Percentiles rank a stretch among this genome's conserved stretches.
phyloP scores from a whole-genome alignment of 495 filamentous ascomycete genomes.

The Annulohypoxylon bovei region DNA sequence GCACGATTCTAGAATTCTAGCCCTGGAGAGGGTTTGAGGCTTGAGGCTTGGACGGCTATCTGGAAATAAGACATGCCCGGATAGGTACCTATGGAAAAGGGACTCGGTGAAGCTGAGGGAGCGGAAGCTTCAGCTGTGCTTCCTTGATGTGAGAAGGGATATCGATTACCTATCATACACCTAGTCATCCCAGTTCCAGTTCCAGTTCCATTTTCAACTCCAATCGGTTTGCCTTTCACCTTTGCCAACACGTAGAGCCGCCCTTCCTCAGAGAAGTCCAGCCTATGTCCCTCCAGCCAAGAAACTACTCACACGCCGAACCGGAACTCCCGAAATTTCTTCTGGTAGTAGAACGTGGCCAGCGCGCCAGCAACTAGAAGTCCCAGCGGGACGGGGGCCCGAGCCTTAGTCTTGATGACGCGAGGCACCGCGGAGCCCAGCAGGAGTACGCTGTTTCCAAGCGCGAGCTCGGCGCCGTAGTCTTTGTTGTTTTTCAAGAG shows the following conservation, averaged over 20 bases:
- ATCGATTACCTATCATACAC: conserved; percentile 24
- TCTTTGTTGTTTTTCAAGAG: conserved; percentile 41
- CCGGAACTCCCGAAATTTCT: conserved; percentile 39
- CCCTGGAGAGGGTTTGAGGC: not conserved
- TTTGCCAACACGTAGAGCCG: not conserved
- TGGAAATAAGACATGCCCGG: not conserved
- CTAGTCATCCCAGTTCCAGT: not conserved
- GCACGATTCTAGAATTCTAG: not conserved
- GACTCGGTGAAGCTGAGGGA: not conserved
- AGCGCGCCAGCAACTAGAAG: conserved; percentile 30
- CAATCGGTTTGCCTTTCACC: too few species aligned
- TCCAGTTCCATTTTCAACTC: not conserved
- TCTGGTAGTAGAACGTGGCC: conserved; percentile 41
- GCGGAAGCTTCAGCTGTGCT: not conserved
- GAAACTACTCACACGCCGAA: conserved; percentile 23
- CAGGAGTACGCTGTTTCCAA: conserved; percentile 39
- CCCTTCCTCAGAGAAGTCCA: not conserved
- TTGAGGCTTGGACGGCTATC: too few species aligned
- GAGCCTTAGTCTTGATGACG: conserved; percentile 36
- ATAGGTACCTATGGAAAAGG: too few species aligned
- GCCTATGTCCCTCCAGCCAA: not conserved
- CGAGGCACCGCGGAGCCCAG: conserved; percentile 32
- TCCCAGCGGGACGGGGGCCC: conserved; percentile 37
- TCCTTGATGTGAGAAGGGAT: conserved; percentile 14
- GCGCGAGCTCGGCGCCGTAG: conserved; percentile 42